phyloP scores from a whole-genome alignment of 306 rosid species.

The Citrullus amarus region DNA sequence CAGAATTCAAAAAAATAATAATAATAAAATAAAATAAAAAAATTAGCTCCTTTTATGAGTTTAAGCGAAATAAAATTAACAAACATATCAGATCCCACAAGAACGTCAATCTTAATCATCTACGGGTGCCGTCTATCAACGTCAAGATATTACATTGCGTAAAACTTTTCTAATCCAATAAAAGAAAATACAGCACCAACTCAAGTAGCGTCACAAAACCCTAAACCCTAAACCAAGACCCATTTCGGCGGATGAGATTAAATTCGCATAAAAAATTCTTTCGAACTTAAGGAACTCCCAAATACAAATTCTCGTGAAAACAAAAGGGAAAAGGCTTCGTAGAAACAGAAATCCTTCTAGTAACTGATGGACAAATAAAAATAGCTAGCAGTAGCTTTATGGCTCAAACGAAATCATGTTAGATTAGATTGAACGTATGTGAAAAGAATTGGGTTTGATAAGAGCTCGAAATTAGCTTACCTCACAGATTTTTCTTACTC shows the following conservation, averaged over 20 bases:
- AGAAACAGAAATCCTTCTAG: background rate
- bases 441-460: background rate
- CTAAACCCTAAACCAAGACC: conserved; percentile 8
- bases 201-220: background rate
- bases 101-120: background rate
- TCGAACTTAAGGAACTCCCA: background rate
- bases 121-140: background rate
- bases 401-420: background rate
- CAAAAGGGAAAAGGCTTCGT: background rate
- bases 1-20: background rate
- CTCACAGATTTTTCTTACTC: background rate
- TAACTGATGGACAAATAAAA: background rate
- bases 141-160: background rate
- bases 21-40: background rate
- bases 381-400: background rate
- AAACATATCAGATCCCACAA: background rate
- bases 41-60: background rate
- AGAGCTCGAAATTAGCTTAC: background rate
- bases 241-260: background rate
- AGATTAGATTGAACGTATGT: background rate
- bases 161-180: background rate
- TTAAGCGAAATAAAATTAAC: background rate
- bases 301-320: background rate
- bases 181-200: background rate
- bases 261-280: background rate